These are phyloP conservation scores for Hordeum vulgare DNA, from an alignment of 176 grass and related monocot species.

Conservation along the genomic window DNA sequence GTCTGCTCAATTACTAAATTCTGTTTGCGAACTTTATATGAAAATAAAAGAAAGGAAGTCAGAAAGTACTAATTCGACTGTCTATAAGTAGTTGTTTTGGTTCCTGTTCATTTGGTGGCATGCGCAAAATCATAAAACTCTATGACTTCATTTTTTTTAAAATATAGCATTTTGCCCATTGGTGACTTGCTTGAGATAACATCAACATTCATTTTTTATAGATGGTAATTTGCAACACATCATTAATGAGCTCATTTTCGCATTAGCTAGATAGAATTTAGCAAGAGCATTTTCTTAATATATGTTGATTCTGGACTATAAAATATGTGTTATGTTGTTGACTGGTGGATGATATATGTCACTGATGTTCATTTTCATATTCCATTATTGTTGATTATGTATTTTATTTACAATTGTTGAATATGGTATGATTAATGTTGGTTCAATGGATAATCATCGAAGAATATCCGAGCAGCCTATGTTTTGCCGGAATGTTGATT, in stretches of 20 bases:
- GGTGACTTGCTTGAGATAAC: neutral
- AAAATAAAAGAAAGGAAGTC: neutral
- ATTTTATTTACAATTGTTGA: too few relatives aligned
- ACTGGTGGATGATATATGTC: too few relatives aligned
- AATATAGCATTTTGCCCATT: neutral
- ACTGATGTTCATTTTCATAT: too few relatives aligned
- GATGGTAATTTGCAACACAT: neutral
- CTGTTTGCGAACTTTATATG: neutral
- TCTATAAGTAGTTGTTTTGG: constrained; percentile 37
- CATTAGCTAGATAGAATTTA: neutral
- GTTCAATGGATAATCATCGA: too few relatives aligned
- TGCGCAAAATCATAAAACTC: constrained; percentile 40
- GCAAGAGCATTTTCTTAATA: neutral
- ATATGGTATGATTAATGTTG: too few relatives aligned
- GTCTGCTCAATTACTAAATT: neutral
- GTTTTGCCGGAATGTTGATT: too few relatives aligned
- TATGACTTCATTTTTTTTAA: constrained; percentile 2
- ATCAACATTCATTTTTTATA: neutral
- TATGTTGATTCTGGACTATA: neutral
- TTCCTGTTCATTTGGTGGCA: constrained; percentile 32
- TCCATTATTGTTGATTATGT: too few relatives aligned
- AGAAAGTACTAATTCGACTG: neutral
- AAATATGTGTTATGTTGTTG: neutral
- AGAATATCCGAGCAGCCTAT: too few relatives aligned
- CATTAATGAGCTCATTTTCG: neutral